Evolutionary conservation across 2,329 filamentous ascomycete genomes (phyloP).

Genomic region (Venturia aucupariae): DNA sequence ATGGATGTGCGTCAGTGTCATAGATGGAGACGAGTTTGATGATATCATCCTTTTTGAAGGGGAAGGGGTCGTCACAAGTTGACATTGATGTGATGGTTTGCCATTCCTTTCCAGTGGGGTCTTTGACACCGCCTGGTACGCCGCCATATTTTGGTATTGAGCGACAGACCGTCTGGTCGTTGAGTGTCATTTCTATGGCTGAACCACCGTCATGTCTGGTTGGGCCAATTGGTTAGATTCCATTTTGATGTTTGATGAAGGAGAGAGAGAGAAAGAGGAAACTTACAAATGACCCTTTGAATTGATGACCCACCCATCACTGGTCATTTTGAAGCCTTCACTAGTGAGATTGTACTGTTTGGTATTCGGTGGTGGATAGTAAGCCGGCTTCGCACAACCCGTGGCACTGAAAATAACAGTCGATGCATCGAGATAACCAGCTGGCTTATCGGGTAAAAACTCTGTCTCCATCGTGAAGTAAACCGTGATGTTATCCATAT

Average conservation of each 20-base stretch:
- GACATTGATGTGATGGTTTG: slow-evolving; percentile 13
- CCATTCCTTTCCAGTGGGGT: slow-evolving; percentile 6
- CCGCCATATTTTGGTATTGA: background rate
- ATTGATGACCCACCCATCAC: slow-evolving; percentile 5
- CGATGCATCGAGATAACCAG: slow-evolving; percentile 6
- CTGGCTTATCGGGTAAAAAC: background rate
- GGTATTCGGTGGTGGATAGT: background rate
- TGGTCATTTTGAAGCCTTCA: slow-evolving; percentile 7
- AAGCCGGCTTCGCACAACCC: slow-evolving; percentile 4
- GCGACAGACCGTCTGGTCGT: slow-evolving; percentile 8
- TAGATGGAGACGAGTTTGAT: slow-evolving; percentile 9
- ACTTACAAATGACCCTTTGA: slow-evolving; percentile 9
- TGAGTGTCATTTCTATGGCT: background rate
- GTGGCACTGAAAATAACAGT: slow-evolving; percentile 13
- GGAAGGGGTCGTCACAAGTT: background rate
- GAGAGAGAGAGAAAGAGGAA: background rate
- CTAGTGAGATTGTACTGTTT: slow-evolving; percentile 9
- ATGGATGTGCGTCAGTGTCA: slow-evolving; percentile 7
- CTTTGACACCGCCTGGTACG: background rate
- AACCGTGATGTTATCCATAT: background rate
- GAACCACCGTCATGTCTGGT: slow-evolving; percentile 7
- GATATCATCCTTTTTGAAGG: slow-evolving; percentile 8
- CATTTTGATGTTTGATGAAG: background rate
- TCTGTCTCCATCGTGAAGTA: slow-evolving; percentile 4
- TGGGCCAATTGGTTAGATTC: background rate